Percentiles rank a stretch among this genome's conserved stretches.
Conservation (phyloP, 1,139 yeast genomes). For the Chernovozyma aurita region DNA sequence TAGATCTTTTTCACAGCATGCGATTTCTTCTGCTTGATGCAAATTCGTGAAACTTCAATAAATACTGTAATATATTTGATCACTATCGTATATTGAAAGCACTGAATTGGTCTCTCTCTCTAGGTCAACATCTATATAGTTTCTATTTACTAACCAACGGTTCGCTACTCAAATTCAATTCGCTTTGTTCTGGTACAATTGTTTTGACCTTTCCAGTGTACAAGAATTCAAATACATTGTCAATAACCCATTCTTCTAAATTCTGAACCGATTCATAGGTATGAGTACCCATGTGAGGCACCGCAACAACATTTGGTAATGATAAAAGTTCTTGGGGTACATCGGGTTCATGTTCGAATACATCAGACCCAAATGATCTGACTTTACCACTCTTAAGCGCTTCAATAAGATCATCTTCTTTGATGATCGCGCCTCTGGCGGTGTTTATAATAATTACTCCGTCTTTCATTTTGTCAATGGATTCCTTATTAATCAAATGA, state of each 20-base stretch:
- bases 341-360: constrained; percentile 78
- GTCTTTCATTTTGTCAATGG: constrained; percentile 54
- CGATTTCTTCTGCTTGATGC: too few species aligned
- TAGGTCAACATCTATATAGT: too few species aligned
- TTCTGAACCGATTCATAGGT: constrained; percentile 52
- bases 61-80: too few species aligned
- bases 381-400: constrained; percentile 68
- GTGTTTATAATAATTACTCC: constrained; percentile 65
- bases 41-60: too few species aligned
- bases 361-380: constrained; percentile 76
- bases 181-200: constrained; percentile 60
- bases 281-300: constrained; percentile 85
- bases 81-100: too few species aligned
- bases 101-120: too few species aligned
- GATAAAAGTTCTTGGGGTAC: constrained; percentile 54
- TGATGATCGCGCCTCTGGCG: constrained; percentile 72
- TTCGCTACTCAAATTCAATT: constrained; percentile 1
- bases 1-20: too few species aligned
- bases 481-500: constrained; percentile 52
- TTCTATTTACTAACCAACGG: too few species aligned
- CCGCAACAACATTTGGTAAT: constrained; percentile 54
- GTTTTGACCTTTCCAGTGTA: constrained; percentile 59
- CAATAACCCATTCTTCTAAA: constrained; percentile 55
- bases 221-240: constrained; percentile 40
- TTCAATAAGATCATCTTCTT: constrained; percentile 57